Evolutionary conservation across 78 protist genomes (phyloP).

Genomic region (Dictyostelium brefeldianum): DNA sequence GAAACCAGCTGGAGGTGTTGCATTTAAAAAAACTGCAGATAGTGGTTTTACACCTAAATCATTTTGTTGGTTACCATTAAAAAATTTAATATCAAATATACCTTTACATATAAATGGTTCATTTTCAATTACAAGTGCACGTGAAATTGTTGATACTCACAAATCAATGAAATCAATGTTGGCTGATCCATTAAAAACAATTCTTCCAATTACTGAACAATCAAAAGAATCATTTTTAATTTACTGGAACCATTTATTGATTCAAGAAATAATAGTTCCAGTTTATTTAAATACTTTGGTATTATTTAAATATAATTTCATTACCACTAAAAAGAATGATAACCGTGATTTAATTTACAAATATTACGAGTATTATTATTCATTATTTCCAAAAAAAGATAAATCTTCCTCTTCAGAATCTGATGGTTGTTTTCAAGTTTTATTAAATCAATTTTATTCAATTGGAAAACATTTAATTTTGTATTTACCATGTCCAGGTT

Average conservation of each 20-base stretch:
- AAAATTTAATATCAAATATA: not conserved
- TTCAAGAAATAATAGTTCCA: not conserved
- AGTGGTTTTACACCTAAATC: not conserved
- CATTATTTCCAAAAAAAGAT: not conserved
- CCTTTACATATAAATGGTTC: constrained; percentile 26
- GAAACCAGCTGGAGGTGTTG: constrained; percentile 37
- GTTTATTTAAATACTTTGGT: not conserved
- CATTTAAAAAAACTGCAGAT: constrained; percentile 1
- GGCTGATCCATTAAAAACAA: too few relatives aligned
- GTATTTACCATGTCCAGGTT: too few relatives aligned
- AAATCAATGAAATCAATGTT: not conserved
- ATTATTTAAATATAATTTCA: not conserved
- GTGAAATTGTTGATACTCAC: not conserved
- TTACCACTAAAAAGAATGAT: not conserved
- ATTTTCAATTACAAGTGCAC: not conserved
- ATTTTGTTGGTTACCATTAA: constrained; percentile 6
- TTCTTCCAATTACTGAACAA: not conserved
- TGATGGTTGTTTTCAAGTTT: too few relatives aligned
- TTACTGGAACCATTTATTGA: not conserved
- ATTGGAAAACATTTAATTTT: too few relatives aligned
- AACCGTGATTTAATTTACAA: not conserved
- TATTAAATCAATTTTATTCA: too few relatives aligned
- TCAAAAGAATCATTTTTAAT: not conserved
- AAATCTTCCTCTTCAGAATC: too few relatives aligned
- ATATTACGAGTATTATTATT: not conserved